phyloP scores from a whole-genome alignment of 225 moss, liverwort and hornwort species.

The Polytrichum formosum region DNA sequence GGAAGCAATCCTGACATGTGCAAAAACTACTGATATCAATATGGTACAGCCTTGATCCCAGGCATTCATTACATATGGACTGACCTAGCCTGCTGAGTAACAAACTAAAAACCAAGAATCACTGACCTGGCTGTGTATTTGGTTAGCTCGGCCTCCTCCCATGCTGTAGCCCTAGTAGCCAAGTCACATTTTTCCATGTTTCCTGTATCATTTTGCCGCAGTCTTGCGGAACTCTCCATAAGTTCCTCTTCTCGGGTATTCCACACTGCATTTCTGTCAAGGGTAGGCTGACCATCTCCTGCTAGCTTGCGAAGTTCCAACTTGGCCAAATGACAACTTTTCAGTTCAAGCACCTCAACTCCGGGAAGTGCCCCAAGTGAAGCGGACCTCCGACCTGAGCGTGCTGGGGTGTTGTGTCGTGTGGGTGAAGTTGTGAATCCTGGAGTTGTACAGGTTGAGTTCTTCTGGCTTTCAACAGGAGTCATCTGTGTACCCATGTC shows the following conservation, averaged over 20 bases:
- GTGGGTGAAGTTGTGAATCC: conserved; percentile 35
- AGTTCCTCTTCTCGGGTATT: conserved; percentile 41
- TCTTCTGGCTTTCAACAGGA: conserved; percentile 12
- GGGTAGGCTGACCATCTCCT: conserved; percentile 20
- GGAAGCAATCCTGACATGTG: not conserved
- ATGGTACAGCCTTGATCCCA: no score
- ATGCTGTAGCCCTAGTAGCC: conserved; percentile 16
- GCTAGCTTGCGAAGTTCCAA: conserved; percentile 45
- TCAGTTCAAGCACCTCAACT: conserved; percentile 32
- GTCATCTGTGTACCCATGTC: conserved; percentile 44
- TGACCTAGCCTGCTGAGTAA: no score
- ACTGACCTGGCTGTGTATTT: conserved; percentile 28
- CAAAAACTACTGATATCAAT: no score
- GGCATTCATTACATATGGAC: no score
- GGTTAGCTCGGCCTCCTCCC: conserved; percentile 25
- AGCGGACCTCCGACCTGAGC: conserved; percentile 28
- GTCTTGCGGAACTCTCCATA: conserved; percentile 25
- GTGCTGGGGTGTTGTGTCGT: conserved; percentile 41
- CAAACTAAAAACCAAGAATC: no score
- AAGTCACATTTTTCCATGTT: conserved; percentile 9
- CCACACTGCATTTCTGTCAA: conserved; percentile 25
- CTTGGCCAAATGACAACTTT: conserved; percentile 42
- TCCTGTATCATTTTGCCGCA: conserved; percentile 17
- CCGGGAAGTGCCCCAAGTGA: conserved; percentile 22
- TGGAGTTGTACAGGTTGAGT: conserved; percentile 29